Conservation (phyloP, 768 basidiomycete species). For the Boletus coccyginus region DNA sequence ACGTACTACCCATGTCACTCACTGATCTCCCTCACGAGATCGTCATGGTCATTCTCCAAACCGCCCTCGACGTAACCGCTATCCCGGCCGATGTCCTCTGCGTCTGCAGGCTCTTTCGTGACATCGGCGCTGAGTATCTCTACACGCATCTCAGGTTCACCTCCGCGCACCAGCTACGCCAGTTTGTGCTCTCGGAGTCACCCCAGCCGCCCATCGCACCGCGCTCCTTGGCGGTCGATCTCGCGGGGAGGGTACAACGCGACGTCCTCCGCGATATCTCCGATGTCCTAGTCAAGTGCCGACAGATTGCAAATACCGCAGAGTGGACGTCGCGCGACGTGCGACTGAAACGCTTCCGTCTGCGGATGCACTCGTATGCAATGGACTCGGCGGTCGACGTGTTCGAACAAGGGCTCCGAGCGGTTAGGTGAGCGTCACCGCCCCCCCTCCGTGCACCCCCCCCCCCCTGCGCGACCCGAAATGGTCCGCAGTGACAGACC, state of each 20-base stretch:
- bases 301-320: constrained; percentile 1
- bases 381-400: constrained; percentile 27
- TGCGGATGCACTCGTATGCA: constrained; percentile 41
- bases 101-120: constrained; percentile 19
- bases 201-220: constrained; percentile 21
- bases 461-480: neutral
- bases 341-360: constrained; percentile 30
- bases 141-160: constrained; percentile 28
- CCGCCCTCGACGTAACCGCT: constrained; percentile 9
- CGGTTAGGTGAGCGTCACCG: constrained; percentile 34
- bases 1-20: constrained; percentile 8
- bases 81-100: constrained; percentile 23
- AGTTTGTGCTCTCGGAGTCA: constrained; percentile 10
- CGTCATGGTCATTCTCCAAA: constrained; percentile 14
- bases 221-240: constrained; percentile 25
- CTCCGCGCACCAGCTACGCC: constrained; percentile 20
- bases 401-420: constrained; percentile 33
- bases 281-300: constrained; percentile 27
- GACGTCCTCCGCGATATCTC: constrained; percentile 27
- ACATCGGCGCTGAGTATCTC: constrained; percentile 19
- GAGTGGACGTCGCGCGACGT: neutral
- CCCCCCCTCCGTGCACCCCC: neutral
- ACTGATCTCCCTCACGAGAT: constrained; percentile 24
- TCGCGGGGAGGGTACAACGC: constrained; percentile 30
- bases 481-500: neutral